These are phyloP conservation scores for Penium margaritaceum DNA, from an alignment of 139 green algal species.

Conservation along the genomic window DNA sequence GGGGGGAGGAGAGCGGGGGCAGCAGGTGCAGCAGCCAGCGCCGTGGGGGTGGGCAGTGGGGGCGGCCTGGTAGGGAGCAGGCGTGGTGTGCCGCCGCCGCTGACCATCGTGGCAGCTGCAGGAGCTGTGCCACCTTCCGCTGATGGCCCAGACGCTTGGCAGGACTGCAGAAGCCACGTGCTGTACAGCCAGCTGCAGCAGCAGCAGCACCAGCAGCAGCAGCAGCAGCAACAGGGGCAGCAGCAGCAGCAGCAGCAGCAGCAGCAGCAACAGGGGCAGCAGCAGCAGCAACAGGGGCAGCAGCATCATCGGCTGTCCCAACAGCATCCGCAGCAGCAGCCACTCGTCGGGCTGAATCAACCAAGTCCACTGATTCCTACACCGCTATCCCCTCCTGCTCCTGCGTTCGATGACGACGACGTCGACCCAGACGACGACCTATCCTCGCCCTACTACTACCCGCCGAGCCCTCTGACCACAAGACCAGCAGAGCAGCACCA, in stretches of 20 bases:
- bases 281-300: neutral
- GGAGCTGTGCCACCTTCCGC: neutral
- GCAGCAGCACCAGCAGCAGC: constrained; percentile 9
- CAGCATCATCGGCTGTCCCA: neutral
- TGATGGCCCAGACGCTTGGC: neutral
- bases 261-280: neutral
- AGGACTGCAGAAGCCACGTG: neutral
- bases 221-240: neutral
- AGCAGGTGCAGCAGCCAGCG: no score
- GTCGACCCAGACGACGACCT: no score
- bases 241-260: constrained; percentile 3
- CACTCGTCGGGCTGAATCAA: no score
- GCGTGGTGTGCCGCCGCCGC: neutral
- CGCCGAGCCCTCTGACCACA: no score
- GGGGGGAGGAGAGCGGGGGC: no score
- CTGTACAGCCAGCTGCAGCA: neutral
- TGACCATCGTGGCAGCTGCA: neutral
- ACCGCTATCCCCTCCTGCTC: no score
- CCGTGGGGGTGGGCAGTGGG: neutral
- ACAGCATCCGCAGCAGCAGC: no score
- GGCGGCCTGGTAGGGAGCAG: neutral
- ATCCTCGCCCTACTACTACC: no score
- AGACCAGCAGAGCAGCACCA: no score
- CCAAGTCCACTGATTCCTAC: no score
- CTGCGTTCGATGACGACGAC: no score